Percentiles rank a stretch among this genome's conserved stretches.
Conservation (phyloP, 257 asterid species). For the Primulina tabacum region DNA sequence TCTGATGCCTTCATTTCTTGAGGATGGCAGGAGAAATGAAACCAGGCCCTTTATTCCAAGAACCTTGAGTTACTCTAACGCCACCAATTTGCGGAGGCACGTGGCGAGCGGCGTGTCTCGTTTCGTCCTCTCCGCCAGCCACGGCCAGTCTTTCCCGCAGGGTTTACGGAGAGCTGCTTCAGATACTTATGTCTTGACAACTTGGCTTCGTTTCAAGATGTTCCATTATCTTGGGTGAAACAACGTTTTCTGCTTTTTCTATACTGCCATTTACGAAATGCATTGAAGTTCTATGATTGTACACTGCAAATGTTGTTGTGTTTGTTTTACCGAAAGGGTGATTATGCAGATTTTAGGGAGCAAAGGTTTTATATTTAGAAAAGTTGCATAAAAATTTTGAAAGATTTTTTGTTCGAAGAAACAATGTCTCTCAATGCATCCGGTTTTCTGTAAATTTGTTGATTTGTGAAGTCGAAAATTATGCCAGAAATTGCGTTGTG, state of each 20-base stretch:
- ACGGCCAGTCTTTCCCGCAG: slow-evolving; percentile 33
- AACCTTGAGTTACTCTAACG: slow-evolving; percentile 37
- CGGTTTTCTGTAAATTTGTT: no score
- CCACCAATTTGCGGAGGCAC: slow-evolving; percentile 33
- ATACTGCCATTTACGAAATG: not conserved
- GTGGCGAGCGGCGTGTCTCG: slow-evolving; percentile 51
- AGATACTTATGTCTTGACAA: slow-evolving; percentile 43
- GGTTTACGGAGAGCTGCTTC: slow-evolving; percentile 53
- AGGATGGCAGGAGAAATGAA: slow-evolving; percentile 48
- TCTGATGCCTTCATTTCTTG: slow-evolving; percentile 39
- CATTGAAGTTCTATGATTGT: not conserved
- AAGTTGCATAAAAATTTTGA: no score
- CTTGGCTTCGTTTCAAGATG: slow-evolving; percentile 56
- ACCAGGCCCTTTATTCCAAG: slow-evolving; percentile 58
- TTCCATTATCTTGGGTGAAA: slow-evolving; percentile 74
- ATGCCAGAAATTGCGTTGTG: no score
- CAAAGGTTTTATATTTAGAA: no score
- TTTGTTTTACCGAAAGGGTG: no score
- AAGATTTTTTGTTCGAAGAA: no score
- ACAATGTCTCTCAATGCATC: no score
- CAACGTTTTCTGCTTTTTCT: not conserved
- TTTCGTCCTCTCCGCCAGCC: slow-evolving; percentile 27
- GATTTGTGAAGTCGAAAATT: no score
- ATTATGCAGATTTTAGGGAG: no score
- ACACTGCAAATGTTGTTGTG: not conserved